phyloP scores from a whole-genome alignment of 2,329 filamentous ascomycete species.

The Penicillium italicum region DNA sequence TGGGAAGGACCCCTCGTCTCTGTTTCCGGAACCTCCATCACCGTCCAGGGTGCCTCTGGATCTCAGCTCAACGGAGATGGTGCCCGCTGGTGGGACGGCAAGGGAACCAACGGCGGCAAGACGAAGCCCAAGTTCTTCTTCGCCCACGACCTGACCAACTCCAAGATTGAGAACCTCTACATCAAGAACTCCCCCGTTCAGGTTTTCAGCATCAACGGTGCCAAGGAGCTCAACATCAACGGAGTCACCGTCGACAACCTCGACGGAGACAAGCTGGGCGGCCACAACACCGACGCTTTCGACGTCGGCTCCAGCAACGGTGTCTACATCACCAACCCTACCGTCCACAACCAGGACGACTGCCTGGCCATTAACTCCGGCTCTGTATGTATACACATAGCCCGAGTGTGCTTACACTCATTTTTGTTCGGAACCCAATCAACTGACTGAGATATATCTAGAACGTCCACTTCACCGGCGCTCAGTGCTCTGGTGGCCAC shows the following conservation, averaged over 20 bases:
- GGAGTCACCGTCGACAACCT: constrained; percentile 57
- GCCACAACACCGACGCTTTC: constrained; percentile 53
- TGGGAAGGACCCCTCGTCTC: constrained; percentile 63
- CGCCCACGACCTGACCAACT: constrained; percentile 37
- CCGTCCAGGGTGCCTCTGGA: constrained; percentile 44
- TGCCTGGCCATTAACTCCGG: constrained; percentile 59
- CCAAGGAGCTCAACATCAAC: constrained; percentile 49
- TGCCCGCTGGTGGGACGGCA: constrained; percentile 57
- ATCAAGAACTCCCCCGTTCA: constrained; percentile 40
- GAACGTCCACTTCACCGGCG: constrained; percentile 32
- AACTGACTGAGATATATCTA: not conserved
- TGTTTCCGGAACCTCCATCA: constrained; percentile 58
- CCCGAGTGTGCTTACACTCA: too few relatives aligned
- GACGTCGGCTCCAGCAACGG: constrained; percentile 37
- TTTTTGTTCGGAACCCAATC: too few relatives aligned
- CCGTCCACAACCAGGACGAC: constrained; percentile 58
- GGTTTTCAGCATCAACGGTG: constrained; percentile 41
- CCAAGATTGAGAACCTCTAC: constrained; percentile 23
- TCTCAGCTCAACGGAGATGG: constrained; percentile 53
- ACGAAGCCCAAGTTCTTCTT: constrained; percentile 65
- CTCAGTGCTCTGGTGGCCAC: constrained; percentile 31
- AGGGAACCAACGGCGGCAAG: constrained; percentile 60
- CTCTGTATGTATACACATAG: too few relatives aligned
- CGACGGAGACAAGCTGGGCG: constrained; percentile 47
- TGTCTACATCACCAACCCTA: constrained; percentile 48